phyloP scores from a whole-genome alignment of 2,329 filamentous ascomycete species.

The Colletotrichum aenigma region DNA sequence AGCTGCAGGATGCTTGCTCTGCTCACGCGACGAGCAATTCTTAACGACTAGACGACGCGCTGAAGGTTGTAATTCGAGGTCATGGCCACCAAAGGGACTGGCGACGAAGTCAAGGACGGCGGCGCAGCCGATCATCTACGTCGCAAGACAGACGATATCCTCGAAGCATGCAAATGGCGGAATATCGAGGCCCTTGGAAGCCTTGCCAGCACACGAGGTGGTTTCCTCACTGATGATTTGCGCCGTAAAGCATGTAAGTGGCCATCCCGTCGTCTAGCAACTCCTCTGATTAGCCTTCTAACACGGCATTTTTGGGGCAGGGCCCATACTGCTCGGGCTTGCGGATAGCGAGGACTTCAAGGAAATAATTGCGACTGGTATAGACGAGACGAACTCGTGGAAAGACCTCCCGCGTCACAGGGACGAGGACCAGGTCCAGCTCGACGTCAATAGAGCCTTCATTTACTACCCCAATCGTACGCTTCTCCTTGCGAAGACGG shows the following conservation, averaged over 20 bases:
- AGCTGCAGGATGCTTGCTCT: background rate
- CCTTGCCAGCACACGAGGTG: conserved; percentile 68
- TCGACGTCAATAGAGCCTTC: conserved; percentile 96
- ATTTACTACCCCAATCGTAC: conserved; percentile 90
- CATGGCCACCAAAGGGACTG: background rate
- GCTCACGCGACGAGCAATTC: background rate
- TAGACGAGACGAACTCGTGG: conserved; percentile 48
- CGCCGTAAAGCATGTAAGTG: conserved; percentile 79
- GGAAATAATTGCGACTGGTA: conserved; percentile 15
- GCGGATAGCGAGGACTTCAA: conserved; percentile 20
- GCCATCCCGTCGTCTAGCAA: conserved; percentile 19
- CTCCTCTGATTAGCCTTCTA: background rate
- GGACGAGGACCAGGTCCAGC: conserved; percentile 88
- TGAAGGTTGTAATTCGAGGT: background rate
- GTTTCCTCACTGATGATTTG: conserved; percentile 69
- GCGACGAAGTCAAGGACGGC: background rate
- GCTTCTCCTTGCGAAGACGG: conserved; percentile 22
- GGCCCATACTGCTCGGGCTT: conserved; percentile 64
- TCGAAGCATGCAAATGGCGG: conserved; percentile 62
- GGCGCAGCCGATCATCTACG: conserved; percentile 21
- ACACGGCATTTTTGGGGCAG: conserved; percentile 39
- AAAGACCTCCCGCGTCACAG: conserved; percentile 72
- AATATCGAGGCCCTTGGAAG: conserved; percentile 61
- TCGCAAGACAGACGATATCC: conserved; percentile 52
- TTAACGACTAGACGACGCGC: background rate